These are phyloP conservation scores for Tolypocladium pustulatum DNA, from an alignment of 2,329 filamentous ascomycete species.

Conservation along the genomic window DNA sequence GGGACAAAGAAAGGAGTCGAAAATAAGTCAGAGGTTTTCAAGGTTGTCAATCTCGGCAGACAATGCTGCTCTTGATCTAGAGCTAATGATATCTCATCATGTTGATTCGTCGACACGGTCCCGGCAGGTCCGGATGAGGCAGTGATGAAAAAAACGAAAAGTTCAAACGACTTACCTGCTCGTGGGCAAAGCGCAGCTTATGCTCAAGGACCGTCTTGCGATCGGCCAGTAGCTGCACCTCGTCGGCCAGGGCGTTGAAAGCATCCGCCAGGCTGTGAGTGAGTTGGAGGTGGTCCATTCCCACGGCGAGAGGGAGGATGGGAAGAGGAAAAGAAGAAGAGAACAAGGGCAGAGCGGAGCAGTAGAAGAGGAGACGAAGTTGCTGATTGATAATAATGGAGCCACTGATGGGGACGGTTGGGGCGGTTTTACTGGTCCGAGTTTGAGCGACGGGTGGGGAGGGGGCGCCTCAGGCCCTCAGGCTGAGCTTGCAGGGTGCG, in stretches of 20 bases:
- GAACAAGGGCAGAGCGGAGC: constrained; percentile 8
- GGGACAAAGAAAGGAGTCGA: constrained; percentile 5
- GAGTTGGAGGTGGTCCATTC: constrained; percentile 28
- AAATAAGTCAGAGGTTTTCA: constrained; percentile 14
- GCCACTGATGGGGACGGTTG: constrained; percentile 5
- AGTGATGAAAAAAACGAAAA: not conserved
- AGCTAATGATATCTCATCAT: constrained; percentile 53
- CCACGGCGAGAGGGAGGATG: constrained; percentile 8
- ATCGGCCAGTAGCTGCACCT: constrained; percentile 53
- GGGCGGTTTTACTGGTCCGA: not conserved
- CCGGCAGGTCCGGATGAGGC: not conserved
- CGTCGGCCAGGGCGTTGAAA: constrained; percentile 53
- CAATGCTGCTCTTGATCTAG: constrained; percentile 66
- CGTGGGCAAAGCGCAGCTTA: constrained; percentile 55
- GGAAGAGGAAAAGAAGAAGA: constrained; percentile 5
- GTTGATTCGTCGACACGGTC: constrained; percentile 10
- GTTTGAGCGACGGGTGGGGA: not conserved
- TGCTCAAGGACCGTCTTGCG: constrained; percentile 56
- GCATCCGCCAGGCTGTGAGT: constrained; percentile 52
- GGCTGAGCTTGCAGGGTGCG: not conserved
- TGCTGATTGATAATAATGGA: not conserved
- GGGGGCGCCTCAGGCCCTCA: not conserved
- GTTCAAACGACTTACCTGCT: constrained; percentile 41
- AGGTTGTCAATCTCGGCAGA: constrained; percentile 48
- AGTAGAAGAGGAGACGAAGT: constrained; percentile 3